Percentiles rank a stretch among this genome's conserved stretches.
phyloP scores from a whole-genome alignment of 306 rosid species.

The Vigna reflexopilosa region DNA sequence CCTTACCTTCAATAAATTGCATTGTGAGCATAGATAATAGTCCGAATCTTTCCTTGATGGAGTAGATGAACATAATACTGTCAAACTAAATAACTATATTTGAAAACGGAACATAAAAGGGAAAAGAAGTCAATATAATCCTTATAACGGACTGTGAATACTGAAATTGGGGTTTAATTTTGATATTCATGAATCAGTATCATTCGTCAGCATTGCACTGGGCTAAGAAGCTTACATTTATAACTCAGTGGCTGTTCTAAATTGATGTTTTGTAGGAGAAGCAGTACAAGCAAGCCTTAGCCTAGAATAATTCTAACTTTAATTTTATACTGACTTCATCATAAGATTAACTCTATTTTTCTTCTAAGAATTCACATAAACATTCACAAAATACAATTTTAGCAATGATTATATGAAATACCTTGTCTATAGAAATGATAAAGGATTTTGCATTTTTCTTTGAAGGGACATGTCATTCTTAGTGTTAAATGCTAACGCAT shows the following conservation, averaged over 20 bases:
- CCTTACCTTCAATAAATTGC: constrained; percentile 72
- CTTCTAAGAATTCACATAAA: not conserved
- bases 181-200: not conserved
- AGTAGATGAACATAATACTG: constrained; percentile 44
- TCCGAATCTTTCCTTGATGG: constrained; percentile 65
- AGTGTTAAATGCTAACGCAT: not conserved
- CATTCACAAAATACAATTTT: not conserved
- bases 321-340: not conserved
- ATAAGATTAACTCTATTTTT: not conserved
- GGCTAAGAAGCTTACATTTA: not conserved
- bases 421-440: not conserved
- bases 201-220: not conserved
- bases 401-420: constrained; percentile 4
- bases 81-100: not conserved
- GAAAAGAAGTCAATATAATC: not conserved
- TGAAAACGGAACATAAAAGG: not conserved
- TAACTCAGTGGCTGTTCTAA: not conserved
- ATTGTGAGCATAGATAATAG: constrained; percentile 60
- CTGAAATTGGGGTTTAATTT: not conserved
- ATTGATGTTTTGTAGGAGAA: not conserved
- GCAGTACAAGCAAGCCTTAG: not conserved
- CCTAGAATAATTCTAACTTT: not conserved
- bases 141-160: not conserved
- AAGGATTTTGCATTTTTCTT: not conserved
- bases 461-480: not conserved